Evolutionary conservation across 2,329 filamentous ascomycete genomes (phyloP).

Genomic region (Incumbomyces delicatus): DNA sequence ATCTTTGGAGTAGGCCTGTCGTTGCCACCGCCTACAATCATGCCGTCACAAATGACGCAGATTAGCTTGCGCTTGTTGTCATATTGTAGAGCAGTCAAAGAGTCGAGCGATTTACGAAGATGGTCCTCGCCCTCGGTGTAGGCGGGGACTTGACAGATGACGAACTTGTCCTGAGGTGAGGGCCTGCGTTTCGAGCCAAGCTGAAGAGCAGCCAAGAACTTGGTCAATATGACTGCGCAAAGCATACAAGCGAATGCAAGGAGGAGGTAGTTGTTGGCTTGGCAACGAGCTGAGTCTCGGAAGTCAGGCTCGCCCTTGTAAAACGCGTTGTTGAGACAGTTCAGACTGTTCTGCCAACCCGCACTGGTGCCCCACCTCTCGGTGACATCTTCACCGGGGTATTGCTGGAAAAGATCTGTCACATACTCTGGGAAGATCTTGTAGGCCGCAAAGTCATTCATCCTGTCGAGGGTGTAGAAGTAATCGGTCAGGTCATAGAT

Average conservation of each 20-base stretch:
- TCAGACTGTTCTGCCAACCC: slow-evolving; percentile 55
- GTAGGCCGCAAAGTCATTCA: slow-evolving; percentile 49
- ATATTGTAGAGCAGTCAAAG: slow-evolving; percentile 85
- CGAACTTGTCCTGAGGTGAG: slow-evolving; percentile 90
- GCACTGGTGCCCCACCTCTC: slow-evolving; percentile 47
- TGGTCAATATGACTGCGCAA: slow-evolving; percentile 67
- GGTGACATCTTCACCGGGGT: slow-evolving; percentile 72
- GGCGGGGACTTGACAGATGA: slow-evolving; percentile 94
- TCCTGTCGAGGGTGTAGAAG: slow-evolving; percentile 60
- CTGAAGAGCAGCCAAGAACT: slow-evolving; percentile 87
- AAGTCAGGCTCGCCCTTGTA: slow-evolving; percentile 80
- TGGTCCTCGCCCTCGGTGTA: slow-evolving; percentile 98
- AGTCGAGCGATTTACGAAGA: slow-evolving; percentile 83
- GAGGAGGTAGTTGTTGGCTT: slow-evolving; percentile 84
- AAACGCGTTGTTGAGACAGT: slow-evolving; percentile 75
- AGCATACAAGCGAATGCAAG: slow-evolving; percentile 79
- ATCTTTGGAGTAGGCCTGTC: slow-evolving; percentile 96
- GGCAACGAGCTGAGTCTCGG: slow-evolving; percentile 63
- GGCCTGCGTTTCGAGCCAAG: slow-evolving; percentile 87
- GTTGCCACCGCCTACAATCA: slow-evolving; percentile 92
- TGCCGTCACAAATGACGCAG: slow-evolving; percentile 90
- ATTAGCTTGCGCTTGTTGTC: slow-evolving; percentile 98
- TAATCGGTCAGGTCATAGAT: slow-evolving; percentile 92
- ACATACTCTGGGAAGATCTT: slow-evolving; percentile 63
- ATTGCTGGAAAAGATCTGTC: slow-evolving; percentile 58